Conservation (phyloP, 352 stramenopile species). For the Pythium insidiosum region DNA sequence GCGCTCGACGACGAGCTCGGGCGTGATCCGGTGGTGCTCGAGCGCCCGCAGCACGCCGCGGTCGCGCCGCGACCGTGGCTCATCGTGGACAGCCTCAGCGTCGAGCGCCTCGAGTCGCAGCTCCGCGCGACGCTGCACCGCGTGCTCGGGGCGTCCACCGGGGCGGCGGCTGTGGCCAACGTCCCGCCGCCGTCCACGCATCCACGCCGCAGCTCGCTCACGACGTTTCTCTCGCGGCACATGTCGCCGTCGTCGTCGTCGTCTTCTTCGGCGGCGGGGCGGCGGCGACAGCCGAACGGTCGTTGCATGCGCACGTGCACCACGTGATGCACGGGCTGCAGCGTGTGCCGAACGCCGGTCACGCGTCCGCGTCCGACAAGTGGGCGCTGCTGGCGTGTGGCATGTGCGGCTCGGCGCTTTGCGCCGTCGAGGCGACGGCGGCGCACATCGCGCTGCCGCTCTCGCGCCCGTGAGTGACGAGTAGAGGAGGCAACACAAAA, state of each 20-base stretch:
- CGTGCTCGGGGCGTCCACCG: background rate
- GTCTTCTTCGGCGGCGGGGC: background rate
- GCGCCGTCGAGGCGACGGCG: background rate
- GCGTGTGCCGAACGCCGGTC: too few species aligned
- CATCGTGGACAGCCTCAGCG: conserved; percentile 14
- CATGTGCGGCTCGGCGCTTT: conserved; percentile 7
- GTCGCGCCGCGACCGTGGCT: conserved; percentile 21
- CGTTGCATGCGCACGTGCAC: conserved; percentile 6
- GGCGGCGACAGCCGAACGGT: background rate
- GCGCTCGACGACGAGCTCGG: conserved; percentile 1
- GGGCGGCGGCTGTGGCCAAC: background rate
- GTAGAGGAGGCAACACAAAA: too few species aligned
- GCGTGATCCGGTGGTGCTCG: conserved; percentile 15
- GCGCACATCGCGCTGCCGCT: conserved; percentile 6
- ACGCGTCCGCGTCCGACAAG: background rate
- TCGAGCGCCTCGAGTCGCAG: conserved; percentile 27
- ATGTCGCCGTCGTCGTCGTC: too few species aligned
- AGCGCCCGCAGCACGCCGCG: conserved; percentile 8
- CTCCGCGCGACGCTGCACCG: conserved; percentile 13
- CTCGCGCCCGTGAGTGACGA: too few species aligned
- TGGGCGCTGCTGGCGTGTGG: conserved; percentile 13
- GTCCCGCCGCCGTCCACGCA: too few species aligned
- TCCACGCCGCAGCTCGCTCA: too few species aligned
- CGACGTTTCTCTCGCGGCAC: too few species aligned
- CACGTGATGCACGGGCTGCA: conserved; percentile 8